A percentile compares a stretch with the other conserved stretches of the same genome.
These are phyloP conservation scores for Serendipita sp. DNA, from an alignment of 768 basidiomycete species.

Conservation along the genomic window DNA sequence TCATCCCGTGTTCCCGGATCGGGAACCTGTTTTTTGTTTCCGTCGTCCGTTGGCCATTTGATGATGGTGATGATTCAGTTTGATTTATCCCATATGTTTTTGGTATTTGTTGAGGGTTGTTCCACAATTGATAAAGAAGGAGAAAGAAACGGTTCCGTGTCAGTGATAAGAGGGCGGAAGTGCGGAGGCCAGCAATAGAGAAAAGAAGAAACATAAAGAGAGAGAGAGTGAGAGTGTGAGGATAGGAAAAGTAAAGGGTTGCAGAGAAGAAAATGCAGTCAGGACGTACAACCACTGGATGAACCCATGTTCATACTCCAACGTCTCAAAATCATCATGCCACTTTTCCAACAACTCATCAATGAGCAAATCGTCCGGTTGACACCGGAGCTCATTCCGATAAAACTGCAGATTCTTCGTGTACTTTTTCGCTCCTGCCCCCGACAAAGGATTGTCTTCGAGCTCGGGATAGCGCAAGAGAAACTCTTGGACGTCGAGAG, in stretches of 20 bases:
- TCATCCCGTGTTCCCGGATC: conserved; percentile 60
- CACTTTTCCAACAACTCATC: conserved; percentile 50
- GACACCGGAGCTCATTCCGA: conserved; percentile 36
- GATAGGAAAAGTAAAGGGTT: background rate
- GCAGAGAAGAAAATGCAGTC: too few species aligned
- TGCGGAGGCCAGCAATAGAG: too few species aligned
- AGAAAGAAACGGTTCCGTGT: background rate
- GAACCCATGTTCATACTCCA: conserved; percentile 57
- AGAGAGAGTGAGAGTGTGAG: background rate
- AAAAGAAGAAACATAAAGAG: too few species aligned
- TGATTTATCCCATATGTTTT: too few species aligned
- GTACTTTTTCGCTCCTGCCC: too few species aligned
- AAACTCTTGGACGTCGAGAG: conserved; percentile 42
- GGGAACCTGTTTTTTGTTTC: conserved; percentile 36
- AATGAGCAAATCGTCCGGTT: conserved; percentile 44
- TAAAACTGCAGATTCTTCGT: conserved; percentile 47
- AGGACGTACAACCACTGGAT: conserved; percentile 63
- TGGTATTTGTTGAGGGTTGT: too few species aligned
- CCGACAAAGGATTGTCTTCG: conserved; percentile 27
- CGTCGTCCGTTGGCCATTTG: too few species aligned
- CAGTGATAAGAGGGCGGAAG: too few species aligned
- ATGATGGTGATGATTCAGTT: too few species aligned
- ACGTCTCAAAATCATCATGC: conserved; percentile 41
- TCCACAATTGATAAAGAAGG: too few species aligned
- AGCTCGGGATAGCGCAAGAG: conserved; percentile 36